phyloP scores from a whole-genome alignment of 805 yeast species.

The Candida michaelii region DNA sequence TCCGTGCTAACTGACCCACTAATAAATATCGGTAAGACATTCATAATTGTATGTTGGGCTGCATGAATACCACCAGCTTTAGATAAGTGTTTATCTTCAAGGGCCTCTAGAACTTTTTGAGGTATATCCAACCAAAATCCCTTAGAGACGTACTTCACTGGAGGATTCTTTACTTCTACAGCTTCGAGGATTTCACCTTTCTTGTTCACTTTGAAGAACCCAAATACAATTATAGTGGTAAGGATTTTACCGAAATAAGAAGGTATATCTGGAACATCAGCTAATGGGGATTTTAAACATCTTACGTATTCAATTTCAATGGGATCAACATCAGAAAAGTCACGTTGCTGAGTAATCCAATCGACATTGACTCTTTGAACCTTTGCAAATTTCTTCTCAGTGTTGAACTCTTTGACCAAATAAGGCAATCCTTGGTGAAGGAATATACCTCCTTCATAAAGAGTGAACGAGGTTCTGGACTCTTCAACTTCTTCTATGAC shows the following conservation, averaged over 20 bases:
- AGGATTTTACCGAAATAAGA: conserved; percentile 74
- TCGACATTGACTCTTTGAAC: conserved; percentile 89
- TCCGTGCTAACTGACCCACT: conserved; percentile 61
- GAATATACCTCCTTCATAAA: conserved; percentile 90
- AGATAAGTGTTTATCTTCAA: conserved; percentile 58
- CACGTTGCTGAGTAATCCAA: conserved; percentile 91
- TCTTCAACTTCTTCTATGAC: conserved; percentile 90
- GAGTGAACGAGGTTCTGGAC: conserved; percentile 82
- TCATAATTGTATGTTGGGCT: conserved; percentile 87
- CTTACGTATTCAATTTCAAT: conserved; percentile 63
- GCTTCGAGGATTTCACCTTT: conserved; percentile 83
- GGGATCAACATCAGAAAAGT: conserved; percentile 92
- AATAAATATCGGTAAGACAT: conserved; percentile 70
- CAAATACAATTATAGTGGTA: conserved; percentile 80
- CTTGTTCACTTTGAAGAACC: conserved; percentile 84
- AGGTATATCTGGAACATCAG: conserved; percentile 44
- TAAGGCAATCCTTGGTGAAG: conserved; percentile 93
- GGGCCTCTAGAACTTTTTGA: conserved; percentile 52
- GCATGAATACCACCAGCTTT: conserved; percentile 95
- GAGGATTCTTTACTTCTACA: conserved; percentile 89
- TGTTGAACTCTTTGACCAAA: conserved; percentile 78
- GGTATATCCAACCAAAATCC: conserved; percentile 96
- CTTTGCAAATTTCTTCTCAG: conserved; percentile 76
- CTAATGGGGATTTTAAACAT: conserved; percentile 38
- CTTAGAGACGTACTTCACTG: conserved; percentile 62